Evolutionary conservation across 2,329 filamentous ascomycete genomes (phyloP).

Genomic region (Dryadomyces sulphureus): DNA sequence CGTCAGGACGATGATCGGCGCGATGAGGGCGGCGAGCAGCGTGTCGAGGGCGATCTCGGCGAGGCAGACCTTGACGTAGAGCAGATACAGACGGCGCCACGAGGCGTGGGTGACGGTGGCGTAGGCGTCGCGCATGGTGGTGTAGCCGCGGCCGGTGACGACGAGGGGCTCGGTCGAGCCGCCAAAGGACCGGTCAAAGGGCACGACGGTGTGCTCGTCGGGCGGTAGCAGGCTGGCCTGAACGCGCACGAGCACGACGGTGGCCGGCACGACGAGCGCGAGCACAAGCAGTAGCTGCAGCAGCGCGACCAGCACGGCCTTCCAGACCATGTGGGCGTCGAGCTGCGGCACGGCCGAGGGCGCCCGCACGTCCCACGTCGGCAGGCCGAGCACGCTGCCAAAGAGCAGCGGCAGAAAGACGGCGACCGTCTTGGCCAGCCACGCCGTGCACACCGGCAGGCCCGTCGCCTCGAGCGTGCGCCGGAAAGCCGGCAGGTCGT

Average conservation of each 20-base stretch:
- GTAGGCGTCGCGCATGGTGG: conserved; percentile 66
- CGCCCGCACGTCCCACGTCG: conserved; percentile 20
- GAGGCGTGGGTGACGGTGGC: conserved; percentile 58
- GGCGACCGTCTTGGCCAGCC: conserved; percentile 38
- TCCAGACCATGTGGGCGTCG: conserved; percentile 26
- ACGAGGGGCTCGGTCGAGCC: conserved; percentile 63
- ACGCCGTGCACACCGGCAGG: conserved; percentile 48
- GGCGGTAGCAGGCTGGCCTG: conserved; percentile 77
- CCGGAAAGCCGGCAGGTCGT: conserved; percentile 52
- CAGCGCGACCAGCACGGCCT: conserved; percentile 29
- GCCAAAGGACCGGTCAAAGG: conserved; percentile 77
- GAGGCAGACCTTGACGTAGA: conserved; percentile 57
- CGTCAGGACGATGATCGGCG: conserved; percentile 35
- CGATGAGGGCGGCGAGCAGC: conserved; percentile 31
- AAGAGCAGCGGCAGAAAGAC: conserved; percentile 31
- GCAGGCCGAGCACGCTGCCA: conserved; percentile 31
- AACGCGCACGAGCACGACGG: conserved; percentile 64
- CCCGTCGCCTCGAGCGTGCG: conserved; percentile 54
- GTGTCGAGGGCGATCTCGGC: conserved; percentile 34
- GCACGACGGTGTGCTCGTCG: conserved; percentile 69
- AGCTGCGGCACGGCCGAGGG: conserved; percentile 22
- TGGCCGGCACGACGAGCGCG: conserved; percentile 58
- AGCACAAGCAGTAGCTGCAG: conserved; percentile 36
- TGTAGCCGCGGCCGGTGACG: conserved; percentile 55
- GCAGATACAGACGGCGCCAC: conserved; percentile 57